A percentile compares a stretch with the other conserved stretches of the same genome.
Evolutionary conservation across 2,329 filamentous ascomycete species (phyloP).

Genomic region (Alternaria dauci): DNA sequence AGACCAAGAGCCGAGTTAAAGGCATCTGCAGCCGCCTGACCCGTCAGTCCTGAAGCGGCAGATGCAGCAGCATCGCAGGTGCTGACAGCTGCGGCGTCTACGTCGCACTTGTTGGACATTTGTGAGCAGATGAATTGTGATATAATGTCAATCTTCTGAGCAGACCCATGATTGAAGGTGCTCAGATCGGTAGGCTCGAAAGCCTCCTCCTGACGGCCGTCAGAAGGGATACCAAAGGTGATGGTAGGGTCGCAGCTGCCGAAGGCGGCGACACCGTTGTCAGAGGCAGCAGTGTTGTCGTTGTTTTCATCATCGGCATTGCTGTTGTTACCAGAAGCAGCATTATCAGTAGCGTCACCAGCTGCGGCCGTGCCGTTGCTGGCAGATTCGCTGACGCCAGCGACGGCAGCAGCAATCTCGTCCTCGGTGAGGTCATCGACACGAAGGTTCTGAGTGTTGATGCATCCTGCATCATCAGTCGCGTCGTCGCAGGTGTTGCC

Average conservation of each 20-base stretch:
- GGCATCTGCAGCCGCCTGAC: slow-evolving; percentile 39
- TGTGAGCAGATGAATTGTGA: slow-evolving; percentile 60
- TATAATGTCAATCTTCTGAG: slow-evolving; percentile 59
- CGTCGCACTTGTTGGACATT: slow-evolving; percentile 44
- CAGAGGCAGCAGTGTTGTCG: slow-evolving; percentile 4
- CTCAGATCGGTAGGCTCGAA: slow-evolving; percentile 55
- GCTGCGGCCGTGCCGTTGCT: slow-evolving; percentile 1
- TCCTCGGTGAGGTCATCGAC: slow-evolving; percentile 63
- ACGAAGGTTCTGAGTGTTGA: slow-evolving; percentile 62
- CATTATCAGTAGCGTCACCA: slow-evolving; percentile 22
- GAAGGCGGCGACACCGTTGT: slow-evolving; percentile 36
- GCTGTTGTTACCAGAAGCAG: slow-evolving; percentile 11
- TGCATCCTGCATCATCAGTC: slow-evolving; percentile 62
- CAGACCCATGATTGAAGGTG: slow-evolving; percentile 63
- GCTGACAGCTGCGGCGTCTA: slow-evolving; percentile 28
- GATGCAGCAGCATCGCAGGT: slow-evolving; percentile 33
- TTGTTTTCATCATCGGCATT: background rate
- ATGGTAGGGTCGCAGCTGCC: slow-evolving; percentile 61
- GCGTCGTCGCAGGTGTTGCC: slow-evolving; percentile 64
- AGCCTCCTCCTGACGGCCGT: slow-evolving; percentile 57
- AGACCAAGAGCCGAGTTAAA: slow-evolving; percentile 42
- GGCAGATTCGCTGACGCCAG: slow-evolving; percentile 36
- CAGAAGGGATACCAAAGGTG: slow-evolving; percentile 58
- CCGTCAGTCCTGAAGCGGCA: slow-evolving; percentile 29
- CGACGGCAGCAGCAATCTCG: slow-evolving; percentile 62